phyloP scores from a whole-genome alignment of 1,284 basidiomycete genomes.

The Malassezia caprae region DNA sequence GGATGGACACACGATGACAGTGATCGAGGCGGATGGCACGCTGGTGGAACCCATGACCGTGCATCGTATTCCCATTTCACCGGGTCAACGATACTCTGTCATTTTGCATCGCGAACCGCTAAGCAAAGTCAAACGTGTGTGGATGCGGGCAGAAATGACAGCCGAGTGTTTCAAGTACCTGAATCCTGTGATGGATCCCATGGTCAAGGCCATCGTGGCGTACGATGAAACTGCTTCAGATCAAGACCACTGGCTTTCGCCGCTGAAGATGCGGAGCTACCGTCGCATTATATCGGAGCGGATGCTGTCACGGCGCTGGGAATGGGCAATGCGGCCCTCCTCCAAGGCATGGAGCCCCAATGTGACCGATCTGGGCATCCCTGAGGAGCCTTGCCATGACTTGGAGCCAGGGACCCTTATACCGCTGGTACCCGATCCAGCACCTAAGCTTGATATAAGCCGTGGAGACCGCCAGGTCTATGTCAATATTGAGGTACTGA shows the following conservation, averaged over 20 bases:
- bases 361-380: conserved; percentile 18
- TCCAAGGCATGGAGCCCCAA: conserved; percentile 47
- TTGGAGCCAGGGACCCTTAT: conserved; percentile 12
- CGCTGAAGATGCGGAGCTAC: background rate
- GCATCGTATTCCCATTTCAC: conserved; percentile 49
- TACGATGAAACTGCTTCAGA: conserved; percentile 26
- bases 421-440: conserved; percentile 13
- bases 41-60: conserved; percentile 50
- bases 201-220: conserved; percentile 47
- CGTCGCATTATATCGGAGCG: conserved; percentile 17
- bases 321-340: conserved; percentile 34
- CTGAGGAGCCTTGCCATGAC: conserved; percentile 19
- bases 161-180: conserved; percentile 49
- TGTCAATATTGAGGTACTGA: conserved; percentile 15
- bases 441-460: conserved; percentile 3
- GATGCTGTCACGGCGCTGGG: background rate
- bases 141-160: conserved; percentile 40
- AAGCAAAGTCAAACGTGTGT: conserved; percentile 1
- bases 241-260: conserved; percentile 3
- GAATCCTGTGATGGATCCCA: conserved; percentile 49
- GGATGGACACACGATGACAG: conserved; percentile 51
- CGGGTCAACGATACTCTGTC: conserved; percentile 53
- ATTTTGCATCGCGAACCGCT: conserved; percentile 49
- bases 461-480: conserved; percentile 7
- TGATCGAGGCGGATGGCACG: conserved; percentile 54